Evolutionary conservation across 352 stramenopile species (phyloP).

Genomic region (Pythium aphanidermatum): DNA sequence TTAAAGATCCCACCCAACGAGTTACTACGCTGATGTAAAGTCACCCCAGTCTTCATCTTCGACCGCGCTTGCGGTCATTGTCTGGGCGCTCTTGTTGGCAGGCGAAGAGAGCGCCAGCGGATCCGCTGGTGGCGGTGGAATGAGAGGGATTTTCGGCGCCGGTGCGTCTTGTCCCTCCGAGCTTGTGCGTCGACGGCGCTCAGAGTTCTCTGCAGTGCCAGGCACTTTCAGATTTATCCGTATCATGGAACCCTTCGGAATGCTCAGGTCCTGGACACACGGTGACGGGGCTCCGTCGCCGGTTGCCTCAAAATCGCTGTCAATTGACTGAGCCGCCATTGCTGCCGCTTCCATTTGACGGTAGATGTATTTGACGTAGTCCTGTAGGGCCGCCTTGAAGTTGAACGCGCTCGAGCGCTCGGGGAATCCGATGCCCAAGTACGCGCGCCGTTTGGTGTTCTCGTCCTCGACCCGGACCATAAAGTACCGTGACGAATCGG

Average conservation of each 20-base stretch:
- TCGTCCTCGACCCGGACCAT: conserved; percentile 84
- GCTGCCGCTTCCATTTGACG: conserved; percentile 46
- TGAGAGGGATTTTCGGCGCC: conserved; percentile 44
- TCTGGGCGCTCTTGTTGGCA: conserved; percentile 29
- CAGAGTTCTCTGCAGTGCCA: conserved; percentile 10
- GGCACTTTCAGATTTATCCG: conserved; percentile 70
- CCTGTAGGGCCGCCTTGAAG: conserved; percentile 80
- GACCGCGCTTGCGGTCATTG: conserved; percentile 25
- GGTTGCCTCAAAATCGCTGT: background rate
- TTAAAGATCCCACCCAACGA: too few species aligned
- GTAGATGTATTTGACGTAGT: conserved; percentile 77
- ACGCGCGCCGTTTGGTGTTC: conserved; percentile 58
- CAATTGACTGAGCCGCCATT: conserved; percentile 10
- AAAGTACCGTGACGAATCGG: conserved; percentile 86
- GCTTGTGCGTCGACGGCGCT: conserved; percentile 27
- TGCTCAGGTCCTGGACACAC: conserved; percentile 46
- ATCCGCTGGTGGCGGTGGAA: conserved; percentile 47
- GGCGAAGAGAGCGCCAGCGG: conserved; percentile 22
- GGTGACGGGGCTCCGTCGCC: conserved; percentile 13
- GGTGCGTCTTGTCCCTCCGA: conserved; percentile 17
- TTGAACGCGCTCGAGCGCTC: conserved; percentile 76
- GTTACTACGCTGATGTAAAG: conserved; percentile 72
- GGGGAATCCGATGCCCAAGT: conserved; percentile 74
- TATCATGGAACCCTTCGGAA: conserved; percentile 67
- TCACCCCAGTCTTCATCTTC: conserved; percentile 80